Base-by-base conservation (phyloP, 768 basidiomycete species). In the button mushroom (Agaricus bisporus) region DNA sequence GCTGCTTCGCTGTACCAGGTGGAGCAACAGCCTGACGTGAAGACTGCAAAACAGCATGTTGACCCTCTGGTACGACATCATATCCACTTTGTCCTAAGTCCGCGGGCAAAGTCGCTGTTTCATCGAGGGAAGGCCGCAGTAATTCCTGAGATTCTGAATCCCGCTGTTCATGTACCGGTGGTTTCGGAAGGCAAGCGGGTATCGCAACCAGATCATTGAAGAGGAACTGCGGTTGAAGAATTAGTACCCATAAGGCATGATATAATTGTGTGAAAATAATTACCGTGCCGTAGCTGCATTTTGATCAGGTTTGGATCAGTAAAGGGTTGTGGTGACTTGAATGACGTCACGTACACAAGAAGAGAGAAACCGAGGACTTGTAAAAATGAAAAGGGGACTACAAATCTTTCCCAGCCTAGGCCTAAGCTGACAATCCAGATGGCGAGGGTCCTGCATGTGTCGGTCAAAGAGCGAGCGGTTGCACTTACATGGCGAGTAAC, bases 401-500 rank as follows among this genome's bases (percentile, higher is more conserved):
- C 60, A 32, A 98, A 73, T 55, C 74, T 77, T 70, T 98, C 95
- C 95, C 95, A 98, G 4, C 95, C 93, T 22, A 97, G 70, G 1
- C 78, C 83, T 48, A 97, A 76, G 64, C 90, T 92, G 62, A 99
- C 73, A 58, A 95, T 71, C 97, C 97, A 99, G 65, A 99, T 98
- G n/a, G 82, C 81, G 49, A 98, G 76, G 1, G 97, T 98, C 61
- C 97, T 80, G 72, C 93, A 97, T 5, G 94, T 95, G 68, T 99
- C 97, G 36, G 93, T 90, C 54, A 97, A 76, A 51, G 86, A 88
- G 56, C 95, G 81, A 15, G 91, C 91, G 1, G 94, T 97, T 32
- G 95, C 95, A 66, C 88, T 92, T 55, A 98, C 90, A 64, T 91
- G 85, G 57, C 85, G 79, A n/a, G 94, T 95, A 55, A 97, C 91